Evolutionary conservation across 768 basidiomycete genomes (phyloP).

Genomic region (Crassisporium funariophilum): DNA sequence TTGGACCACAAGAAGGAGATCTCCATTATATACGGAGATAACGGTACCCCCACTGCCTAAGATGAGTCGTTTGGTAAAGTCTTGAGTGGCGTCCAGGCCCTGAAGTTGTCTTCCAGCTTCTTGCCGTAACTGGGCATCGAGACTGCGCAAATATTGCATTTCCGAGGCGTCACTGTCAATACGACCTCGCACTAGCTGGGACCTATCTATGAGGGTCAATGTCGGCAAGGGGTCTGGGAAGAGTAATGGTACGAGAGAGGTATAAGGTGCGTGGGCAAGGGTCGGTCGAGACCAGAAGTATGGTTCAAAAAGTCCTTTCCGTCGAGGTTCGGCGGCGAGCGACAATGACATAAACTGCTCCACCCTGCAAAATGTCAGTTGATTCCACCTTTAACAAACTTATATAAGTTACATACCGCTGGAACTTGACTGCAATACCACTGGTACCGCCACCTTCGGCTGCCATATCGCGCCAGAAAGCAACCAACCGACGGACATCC

Average conservation of each 20-base stretch:
- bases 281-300: slow-evolving; percentile 65
- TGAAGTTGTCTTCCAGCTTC: slow-evolving; percentile 35
- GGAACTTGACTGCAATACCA: slow-evolving; percentile 57
- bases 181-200: slow-evolving; percentile 63
- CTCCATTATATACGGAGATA: slow-evolving; percentile 75
- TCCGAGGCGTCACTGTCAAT: slow-evolving; percentile 71
- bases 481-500: slow-evolving; percentile 51
- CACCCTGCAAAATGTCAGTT: slow-evolving; percentile 42
- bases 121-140: slow-evolving; percentile 49
- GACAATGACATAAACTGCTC: slow-evolving; percentile 83
- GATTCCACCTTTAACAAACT: neutral
- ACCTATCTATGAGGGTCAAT: slow-evolving; percentile 67
- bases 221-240: slow-evolving; percentile 78
- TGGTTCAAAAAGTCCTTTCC: slow-evolving; percentile 76
- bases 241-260: slow-evolving; percentile 70
- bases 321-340: slow-evolving; percentile 70
- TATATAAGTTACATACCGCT: slow-evolving; percentile 46
- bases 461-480: slow-evolving; percentile 59
- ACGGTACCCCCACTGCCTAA: slow-evolving; percentile 63
- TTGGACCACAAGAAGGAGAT: slow-evolving; percentile 71
- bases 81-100: slow-evolving; percentile 31
- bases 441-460: slow-evolving; percentile 38
- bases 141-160: slow-evolving; percentile 55
- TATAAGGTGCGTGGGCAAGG: slow-evolving; percentile 42
- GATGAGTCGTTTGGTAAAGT: slow-evolving; percentile 36